Base-by-base conservation (phyloP, 2,329 filamentous ascomycete species). In the Reticulascus tulasneorum region DNA sequence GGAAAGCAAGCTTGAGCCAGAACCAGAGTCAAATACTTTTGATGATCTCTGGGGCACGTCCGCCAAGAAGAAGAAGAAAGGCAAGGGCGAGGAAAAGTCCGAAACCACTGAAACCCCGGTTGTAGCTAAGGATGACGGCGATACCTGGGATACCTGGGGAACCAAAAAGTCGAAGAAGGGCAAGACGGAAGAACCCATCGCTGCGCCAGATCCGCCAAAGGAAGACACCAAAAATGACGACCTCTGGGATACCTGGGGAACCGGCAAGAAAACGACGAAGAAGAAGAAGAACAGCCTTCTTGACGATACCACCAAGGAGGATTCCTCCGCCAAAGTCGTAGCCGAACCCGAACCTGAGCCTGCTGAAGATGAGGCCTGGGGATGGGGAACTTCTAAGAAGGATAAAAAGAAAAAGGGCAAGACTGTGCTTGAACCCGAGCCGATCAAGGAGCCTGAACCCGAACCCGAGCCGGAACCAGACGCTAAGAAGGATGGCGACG, bases 31-130 rank as follows among this genome's bases (percentile, higher is more conserved):
- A n/a, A n/a, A n/a, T n/a, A n/a, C n/a, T n/a, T n/a, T n/a, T n/a
- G 59, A 58, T 32, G 59, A 63, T 26, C 56, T 59, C 16, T 60
- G 53, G 56, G 53, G 44, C 9, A 54, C 53, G 31, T 38, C 53
- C 25, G 74, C 68, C 44, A 71, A 67, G 33, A 62, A 63, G 20
- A 62, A 58, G 45, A 67, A 64, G 51, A 67, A 65, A 43, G 71
- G 68, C 38, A 63, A 64, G 43, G 48, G 38, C 4, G n/a, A 58
- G 21, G 58, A 58, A 24, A 58, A 61, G 29, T 48, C 49, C 19
- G 39, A 44, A 7, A 48, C 47, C 29, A 48, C 48, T 13, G 50
- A 57, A 27, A 44, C 50, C 16, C n/a, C n/a, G n/a, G n/a, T n/a
- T n/a, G n/a, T n/a, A n/a, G n/a, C n/a, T n/a, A n/a, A n/a, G n/a